A percentile compares a stretch with the other conserved stretches of the same genome.
phyloP scores from a whole-genome alignment of 2,329 filamentous ascomycete genomes.

The Botrytis deweyae region DNA sequence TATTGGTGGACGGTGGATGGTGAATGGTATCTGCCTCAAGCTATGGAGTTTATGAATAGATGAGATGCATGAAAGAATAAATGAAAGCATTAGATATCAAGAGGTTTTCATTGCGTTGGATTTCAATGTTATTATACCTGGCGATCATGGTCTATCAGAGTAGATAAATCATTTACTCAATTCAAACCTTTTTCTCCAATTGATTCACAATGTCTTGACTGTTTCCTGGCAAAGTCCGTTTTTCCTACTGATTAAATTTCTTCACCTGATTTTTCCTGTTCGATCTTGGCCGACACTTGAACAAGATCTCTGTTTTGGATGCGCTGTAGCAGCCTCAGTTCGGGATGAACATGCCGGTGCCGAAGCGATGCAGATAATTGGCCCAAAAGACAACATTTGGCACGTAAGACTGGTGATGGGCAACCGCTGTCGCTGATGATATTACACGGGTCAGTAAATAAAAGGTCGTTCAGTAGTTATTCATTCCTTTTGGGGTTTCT shows the following conservation, averaged over 20 bases:
- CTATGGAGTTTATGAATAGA: constrained; percentile 12
- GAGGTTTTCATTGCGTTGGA: neutral
- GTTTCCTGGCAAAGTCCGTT: neutral
- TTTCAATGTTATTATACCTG: neutral
- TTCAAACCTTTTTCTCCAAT: neutral
- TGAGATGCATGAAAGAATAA: neutral
- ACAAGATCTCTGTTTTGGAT: neutral
- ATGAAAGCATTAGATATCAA: neutral
- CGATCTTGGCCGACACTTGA: neutral
- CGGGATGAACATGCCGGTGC: neutral
- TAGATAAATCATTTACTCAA: neutral
- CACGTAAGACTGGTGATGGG: neutral
- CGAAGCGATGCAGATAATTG: neutral
- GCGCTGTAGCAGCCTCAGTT: neutral
- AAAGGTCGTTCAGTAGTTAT: neutral
- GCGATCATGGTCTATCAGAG: neutral
- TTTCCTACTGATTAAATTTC: neutral
- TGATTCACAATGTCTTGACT: neutral
- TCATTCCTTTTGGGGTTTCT: neutral
- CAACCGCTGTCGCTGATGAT: neutral
- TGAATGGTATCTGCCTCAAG: neutral
- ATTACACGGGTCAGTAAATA: neutral
- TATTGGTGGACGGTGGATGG: neutral
- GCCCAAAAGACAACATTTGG: too few species aligned
- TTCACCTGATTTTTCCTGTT: neutral